Evolutionary conservation across 768 basidiomycete species (phyloP), one percentile per base, ranked within the genome.

Genomic region (Suillus americanus): DNA sequence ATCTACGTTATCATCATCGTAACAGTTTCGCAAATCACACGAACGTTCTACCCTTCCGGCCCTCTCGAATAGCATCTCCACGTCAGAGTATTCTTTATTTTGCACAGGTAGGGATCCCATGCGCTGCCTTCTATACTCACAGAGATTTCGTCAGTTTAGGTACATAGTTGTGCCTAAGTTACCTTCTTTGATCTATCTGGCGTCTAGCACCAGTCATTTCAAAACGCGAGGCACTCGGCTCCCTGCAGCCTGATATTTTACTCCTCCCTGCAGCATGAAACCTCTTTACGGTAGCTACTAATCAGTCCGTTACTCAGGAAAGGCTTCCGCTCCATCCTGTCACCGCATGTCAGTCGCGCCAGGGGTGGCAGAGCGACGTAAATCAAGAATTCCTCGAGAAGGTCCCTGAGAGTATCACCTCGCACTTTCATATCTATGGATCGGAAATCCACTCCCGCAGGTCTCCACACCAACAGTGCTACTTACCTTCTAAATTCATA

Each of bases 61-160:
- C n/a, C 25, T 50, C 43, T 61, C 66, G 63, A 73, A 72, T 71
- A 66, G 50, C 54, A 64, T 62, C 65, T 51, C 59, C 53, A 35
- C 66, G 37, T 33, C 59, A 41, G 67, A 76, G 74, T 73, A 75
- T 76, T 76, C 75, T 41, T 57, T 64, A 63, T 72, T 65, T 64
- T 38, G 28, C 69, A 65, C 68, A 54, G 53, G 53, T n/a, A 54
- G 30, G 28, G 53, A 54, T 67, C 73, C 13, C 66, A 62, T 66
- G 60, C 63, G 23, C 51, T 45, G 48, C 62, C 64, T 75, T 72
- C 70, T 73, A 75, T 76, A 74, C 73, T 61, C 71, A 73, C 71
- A 68, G 73, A 50, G 60, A 20, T 12, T 63, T 28, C 50, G 48
- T 37, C 45, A 43, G 23, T 57, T 40, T 40, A 62, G 61, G 40